Conservation (phyloP, 352 stramenopile genomes). For the Blastocystis sp. region DNA sequence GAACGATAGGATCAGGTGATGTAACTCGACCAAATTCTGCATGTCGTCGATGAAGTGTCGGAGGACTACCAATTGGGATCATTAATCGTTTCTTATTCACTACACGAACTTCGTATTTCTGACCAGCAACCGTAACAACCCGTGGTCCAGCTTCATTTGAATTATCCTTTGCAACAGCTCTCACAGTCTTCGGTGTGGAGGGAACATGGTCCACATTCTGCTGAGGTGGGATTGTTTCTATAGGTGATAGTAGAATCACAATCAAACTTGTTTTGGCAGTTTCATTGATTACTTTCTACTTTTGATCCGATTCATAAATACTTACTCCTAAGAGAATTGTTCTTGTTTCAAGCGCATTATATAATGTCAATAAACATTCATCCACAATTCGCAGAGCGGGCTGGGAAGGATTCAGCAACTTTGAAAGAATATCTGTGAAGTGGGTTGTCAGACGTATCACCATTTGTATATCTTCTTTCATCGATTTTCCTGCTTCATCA, state of each 20-base stretch:
- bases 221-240: constrained; percentile 22
- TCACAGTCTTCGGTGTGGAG: neutral
- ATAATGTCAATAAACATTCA: neutral
- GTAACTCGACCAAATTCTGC: no score
- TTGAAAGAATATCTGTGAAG: no score
- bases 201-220: neutral
- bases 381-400: neutral
- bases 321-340: no score
- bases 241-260: neutral
- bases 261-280: neutral
- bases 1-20: no score
- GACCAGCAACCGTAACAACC: constrained; percentile 20
- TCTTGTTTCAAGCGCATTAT: no score
- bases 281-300: neutral
- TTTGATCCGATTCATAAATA: no score
- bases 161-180: neutral
- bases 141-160: neutral
- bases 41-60: neutral
- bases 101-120: constrained; percentile 26
- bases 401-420: neutral
- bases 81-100: constrained; percentile 51
- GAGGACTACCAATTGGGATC: neutral
- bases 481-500: neutral
- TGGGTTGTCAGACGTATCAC: no score
- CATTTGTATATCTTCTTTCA: neutral